Conservation (phyloP, 164 flowering plant genomes). For the Chimonanthus salicifolius region DNA sequence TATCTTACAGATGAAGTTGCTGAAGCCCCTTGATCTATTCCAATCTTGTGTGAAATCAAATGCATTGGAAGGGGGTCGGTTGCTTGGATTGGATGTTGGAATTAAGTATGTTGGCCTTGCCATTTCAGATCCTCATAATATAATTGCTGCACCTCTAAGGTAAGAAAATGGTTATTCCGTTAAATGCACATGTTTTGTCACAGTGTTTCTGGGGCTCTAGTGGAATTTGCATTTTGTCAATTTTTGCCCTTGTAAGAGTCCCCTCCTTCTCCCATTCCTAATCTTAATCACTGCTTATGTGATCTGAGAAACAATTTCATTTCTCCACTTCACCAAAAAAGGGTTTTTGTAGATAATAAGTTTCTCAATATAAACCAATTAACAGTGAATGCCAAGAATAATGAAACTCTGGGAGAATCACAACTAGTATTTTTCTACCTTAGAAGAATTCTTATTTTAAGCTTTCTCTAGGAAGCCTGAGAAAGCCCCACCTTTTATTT, state of each 20-base stretch:
- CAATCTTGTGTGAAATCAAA: slow-evolving; percentile 35
- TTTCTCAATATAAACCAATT: neutral
- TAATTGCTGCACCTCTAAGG: slow-evolving; percentile 67
- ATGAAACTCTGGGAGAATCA: neutral
- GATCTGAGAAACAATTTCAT: neutral
- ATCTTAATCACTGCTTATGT: neutral
- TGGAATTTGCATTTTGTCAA: neutral
- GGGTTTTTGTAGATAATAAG: neutral
- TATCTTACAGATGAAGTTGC: slow-evolving; percentile 45
- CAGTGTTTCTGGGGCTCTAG: neutral
- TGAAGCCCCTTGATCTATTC: slow-evolving; percentile 54
- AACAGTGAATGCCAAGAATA: neutral
- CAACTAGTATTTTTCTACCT: no score
- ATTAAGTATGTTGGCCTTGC: slow-evolving; percentile 77
- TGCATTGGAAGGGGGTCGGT: slow-evolving; percentile 32
- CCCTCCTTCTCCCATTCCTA: neutral
- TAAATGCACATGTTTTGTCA: neutral
- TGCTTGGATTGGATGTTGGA: slow-evolving; percentile 90
- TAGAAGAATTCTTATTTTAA: no score
- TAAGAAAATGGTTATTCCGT: slow-evolving; percentile 11
- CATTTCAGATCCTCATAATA: slow-evolving; percentile 59
- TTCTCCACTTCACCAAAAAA: no score
- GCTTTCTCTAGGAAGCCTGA: no score
- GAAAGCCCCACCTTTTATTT: no score
- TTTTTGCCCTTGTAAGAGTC: neutral